phyloP scores from a whole-genome alignment of 225 moss, liverwort and hornwort genomes.

The Marchantia polymorpha region DNA sequence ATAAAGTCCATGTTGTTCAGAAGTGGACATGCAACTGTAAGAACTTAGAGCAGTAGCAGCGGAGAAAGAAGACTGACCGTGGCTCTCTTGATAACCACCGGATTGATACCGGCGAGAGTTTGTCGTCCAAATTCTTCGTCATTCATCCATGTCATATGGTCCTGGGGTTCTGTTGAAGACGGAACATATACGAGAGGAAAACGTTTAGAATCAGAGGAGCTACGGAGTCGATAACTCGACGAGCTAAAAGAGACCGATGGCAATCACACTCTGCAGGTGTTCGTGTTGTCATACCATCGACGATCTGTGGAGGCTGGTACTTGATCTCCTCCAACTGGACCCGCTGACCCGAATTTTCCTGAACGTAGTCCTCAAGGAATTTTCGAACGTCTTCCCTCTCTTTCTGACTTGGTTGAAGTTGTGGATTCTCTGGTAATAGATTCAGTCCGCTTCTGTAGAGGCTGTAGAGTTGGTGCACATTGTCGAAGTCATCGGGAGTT shows the following conservation, averaged over 20 bases:
- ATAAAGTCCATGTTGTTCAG: too few species aligned
- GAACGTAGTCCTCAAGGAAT: not conserved
- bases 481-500: slow-evolving; percentile 42
- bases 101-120: slow-evolving; percentile 59
- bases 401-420: not conserved
- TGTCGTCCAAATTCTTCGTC: slow-evolving; percentile 63
- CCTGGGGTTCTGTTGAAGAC: slow-evolving; percentile 35
- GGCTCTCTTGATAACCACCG: slow-evolving; percentile 43
- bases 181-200: not conserved
- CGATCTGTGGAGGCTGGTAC: slow-evolving; percentile 13
- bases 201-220: not conserved
- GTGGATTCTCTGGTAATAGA: slow-evolving; percentile 32
- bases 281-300: slow-evolving; percentile 7
- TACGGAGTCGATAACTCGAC: not conserved
- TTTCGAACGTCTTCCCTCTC: not conserved
- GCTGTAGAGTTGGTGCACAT: slow-evolving; percentile 8
- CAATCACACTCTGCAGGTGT: not conserved
- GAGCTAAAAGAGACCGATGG: not conserved
- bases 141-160: slow-evolving; percentile 43
- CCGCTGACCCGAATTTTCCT: not conserved
- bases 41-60: not conserved
- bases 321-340: not conserved
- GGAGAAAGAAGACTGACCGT: slow-evolving; percentile 8
- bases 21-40: too few species aligned
- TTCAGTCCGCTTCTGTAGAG: slow-evolving; percentile 19